A percentile compares a stretch with the other conserved stretches of the same genome.
Conservation (phyloP, 2,329 filamentous ascomycete genomes). For the Ceratocystis ficicola region DNA sequence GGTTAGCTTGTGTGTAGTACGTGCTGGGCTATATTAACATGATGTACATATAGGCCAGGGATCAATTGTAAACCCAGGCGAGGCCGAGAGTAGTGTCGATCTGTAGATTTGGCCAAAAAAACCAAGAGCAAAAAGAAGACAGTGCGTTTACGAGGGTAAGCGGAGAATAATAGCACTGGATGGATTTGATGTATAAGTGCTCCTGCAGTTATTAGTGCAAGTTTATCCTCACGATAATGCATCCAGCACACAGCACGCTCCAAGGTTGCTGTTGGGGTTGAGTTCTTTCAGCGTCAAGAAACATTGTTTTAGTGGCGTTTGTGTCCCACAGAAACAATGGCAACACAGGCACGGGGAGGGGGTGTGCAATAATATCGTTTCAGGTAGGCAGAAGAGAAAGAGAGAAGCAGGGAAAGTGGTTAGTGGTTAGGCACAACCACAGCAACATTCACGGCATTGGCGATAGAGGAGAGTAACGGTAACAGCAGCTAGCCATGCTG, state of each 20-base stretch:
- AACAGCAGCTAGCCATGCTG: not conserved
- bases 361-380: not conserved
- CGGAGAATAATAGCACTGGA: not conserved
- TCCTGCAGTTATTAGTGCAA: not conserved
- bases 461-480: not conserved
- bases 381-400: not conserved
- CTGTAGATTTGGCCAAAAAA: not conserved
- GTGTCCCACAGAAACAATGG: not conserved
- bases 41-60: conserved; percentile 9
- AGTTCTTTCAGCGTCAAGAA: not conserved
- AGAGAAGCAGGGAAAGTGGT: not conserved
- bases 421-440: not conserved
- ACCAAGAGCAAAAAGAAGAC: not conserved
- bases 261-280: too few relatives aligned
- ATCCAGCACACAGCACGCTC: not conserved
- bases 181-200: not conserved
- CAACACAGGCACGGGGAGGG: not conserved
- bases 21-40: not conserved
- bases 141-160: not conserved
- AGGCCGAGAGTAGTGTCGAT: not conserved
- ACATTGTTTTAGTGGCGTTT: conserved; percentile 12
- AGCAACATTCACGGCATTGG: not conserved
- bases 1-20: not conserved
- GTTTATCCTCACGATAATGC: not conserved
- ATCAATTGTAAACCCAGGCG: not conserved